Conservation (phyloP, 805 yeast genomes). For the Clavispora vitiphila region DNA sequence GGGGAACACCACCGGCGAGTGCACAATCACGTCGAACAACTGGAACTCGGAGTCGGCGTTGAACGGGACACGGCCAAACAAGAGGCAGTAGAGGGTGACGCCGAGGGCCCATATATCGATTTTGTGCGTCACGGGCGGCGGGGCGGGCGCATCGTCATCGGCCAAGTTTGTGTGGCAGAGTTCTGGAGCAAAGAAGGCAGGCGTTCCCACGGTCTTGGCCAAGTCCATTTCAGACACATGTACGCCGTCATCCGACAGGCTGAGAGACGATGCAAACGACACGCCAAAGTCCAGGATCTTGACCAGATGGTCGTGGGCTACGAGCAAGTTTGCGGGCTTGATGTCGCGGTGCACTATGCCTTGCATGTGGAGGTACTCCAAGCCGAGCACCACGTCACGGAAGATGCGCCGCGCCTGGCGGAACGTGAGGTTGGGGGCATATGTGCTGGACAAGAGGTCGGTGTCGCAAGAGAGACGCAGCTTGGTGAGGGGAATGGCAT, state of each 20-base stretch:
- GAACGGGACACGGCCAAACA: slow-evolving; percentile 88
- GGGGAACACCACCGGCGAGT: slow-evolving; percentile 58
- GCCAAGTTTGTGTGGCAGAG: slow-evolving; percentile 60
- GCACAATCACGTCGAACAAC: slow-evolving; percentile 75
- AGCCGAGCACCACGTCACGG: slow-evolving; percentile 79
- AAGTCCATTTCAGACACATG: slow-evolving; percentile 61
- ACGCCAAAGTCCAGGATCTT: slow-evolving; percentile 98
- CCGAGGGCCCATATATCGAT: slow-evolving; percentile 99
- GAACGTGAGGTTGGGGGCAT: slow-evolving; percentile 58
- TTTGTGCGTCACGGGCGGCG: slow-evolving; percentile 63
- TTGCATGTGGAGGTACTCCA: slow-evolving; percentile 85
- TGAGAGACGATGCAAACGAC: slow-evolving; percentile 58
- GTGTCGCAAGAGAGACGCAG: slow-evolving; percentile 18
- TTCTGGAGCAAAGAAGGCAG: slow-evolving; percentile 89
- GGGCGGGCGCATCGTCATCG: slow-evolving; percentile 2
- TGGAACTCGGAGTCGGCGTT: slow-evolving; percentile 83
- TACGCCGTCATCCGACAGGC: slow-evolving; percentile 41
- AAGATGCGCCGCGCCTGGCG: slow-evolving; percentile 66
- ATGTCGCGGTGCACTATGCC: slow-evolving; percentile 94
- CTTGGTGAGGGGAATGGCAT: slow-evolving; percentile 5
- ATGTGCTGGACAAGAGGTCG: slow-evolving; percentile 19
- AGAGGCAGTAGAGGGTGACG: slow-evolving; percentile 79
- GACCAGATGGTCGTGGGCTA: slow-evolving; percentile 64
- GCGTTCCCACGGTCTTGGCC: slow-evolving; percentile 96
- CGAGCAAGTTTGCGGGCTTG: slow-evolving; percentile 86